phyloP scores from a whole-genome alignment of 2,329 filamentous ascomycete species.

The Periconia sp. region DNA sequence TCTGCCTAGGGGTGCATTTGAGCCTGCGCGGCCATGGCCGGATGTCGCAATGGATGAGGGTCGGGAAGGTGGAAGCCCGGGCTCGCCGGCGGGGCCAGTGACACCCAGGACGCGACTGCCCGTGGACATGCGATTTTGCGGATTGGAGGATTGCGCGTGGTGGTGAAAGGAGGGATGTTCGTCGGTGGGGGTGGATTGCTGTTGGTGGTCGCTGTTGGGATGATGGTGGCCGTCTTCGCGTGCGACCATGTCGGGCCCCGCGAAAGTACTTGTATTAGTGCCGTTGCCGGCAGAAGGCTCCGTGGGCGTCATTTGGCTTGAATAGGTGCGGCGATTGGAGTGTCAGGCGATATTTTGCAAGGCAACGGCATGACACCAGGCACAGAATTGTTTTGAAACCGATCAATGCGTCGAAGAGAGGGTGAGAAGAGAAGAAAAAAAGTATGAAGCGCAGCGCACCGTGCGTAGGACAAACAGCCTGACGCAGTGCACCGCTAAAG shows the following conservation, averaged over 20 bases:
- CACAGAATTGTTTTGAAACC: slow-evolving; percentile 17
- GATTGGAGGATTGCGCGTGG: slow-evolving; percentile 9
- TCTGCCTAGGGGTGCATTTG: slow-evolving; percentile 59
- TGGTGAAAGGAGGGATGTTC: slow-evolving; percentile 54
- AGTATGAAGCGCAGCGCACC: slow-evolving; percentile 5
- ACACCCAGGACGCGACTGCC: slow-evolving; percentile 40
- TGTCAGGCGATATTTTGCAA: slow-evolving; percentile 22
- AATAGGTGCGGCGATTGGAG: slow-evolving; percentile 26
- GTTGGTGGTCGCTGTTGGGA: slow-evolving; percentile 64
- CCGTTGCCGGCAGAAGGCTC: slow-evolving; percentile 1
- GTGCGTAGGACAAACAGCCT: slow-evolving; percentile 7
- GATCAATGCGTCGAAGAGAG: slow-evolving; percentile 5
- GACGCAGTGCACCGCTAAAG: not conserved
- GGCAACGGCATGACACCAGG: slow-evolving; percentile 39
- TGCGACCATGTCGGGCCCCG: slow-evolving; percentile 32
- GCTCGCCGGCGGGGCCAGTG: slow-evolving; percentile 51
- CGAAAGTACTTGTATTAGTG: slow-evolving; percentile 12
- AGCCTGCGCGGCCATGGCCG: slow-evolving; percentile 52
- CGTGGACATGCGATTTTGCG: slow-evolving; percentile 36
- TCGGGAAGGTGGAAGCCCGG: slow-evolving; percentile 50
- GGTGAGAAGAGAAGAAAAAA: not conserved
- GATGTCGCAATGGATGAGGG: slow-evolving; percentile 47
- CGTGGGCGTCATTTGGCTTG: slow-evolving; percentile 12
- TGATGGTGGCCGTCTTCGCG: slow-evolving; percentile 27
- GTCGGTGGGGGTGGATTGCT: slow-evolving; percentile 56